Percentiles rank a stretch among this genome's conserved stretches.
These are phyloP conservation scores for Penicillium sp. DNA, from an alignment of 2,329 filamentous ascomycete species.

Conservation along the genomic window DNA sequence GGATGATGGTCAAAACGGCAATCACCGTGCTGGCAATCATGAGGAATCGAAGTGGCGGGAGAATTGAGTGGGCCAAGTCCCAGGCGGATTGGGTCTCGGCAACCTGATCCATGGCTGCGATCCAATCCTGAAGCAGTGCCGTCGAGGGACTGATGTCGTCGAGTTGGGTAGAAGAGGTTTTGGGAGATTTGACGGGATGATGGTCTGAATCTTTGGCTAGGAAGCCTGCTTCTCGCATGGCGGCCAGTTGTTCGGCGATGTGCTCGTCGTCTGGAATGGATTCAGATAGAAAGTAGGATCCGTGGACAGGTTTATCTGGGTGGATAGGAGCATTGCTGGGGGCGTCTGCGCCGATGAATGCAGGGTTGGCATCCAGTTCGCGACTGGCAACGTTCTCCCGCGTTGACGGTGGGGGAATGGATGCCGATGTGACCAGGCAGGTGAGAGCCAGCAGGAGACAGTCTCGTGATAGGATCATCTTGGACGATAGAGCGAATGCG, in stretches of 20 bases:
- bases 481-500: neutral
- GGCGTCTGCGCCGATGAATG: neutral
- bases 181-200: constrained; percentile 5
- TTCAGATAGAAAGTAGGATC: constrained; percentile 16
- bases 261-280: constrained; percentile 12
- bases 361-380: neutral
- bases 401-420: constrained; percentile 2
- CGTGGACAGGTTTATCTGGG: constrained; percentile 2
- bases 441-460: constrained; percentile 5
- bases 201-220: neutral
- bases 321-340: neutral
- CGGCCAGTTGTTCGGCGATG: constrained; percentile 3
- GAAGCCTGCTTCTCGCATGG: constrained; percentile 14
- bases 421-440: constrained; percentile 6
- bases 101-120: constrained; percentile 2
- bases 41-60: neutral
- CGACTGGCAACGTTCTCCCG: neutral
- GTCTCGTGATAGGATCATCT: constrained; percentile 5
- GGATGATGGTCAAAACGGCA: neutral
- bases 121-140: constrained; percentile 1
- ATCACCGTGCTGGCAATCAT: neutral
- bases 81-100: neutral
- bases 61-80: constrained; percentile 2
- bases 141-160: constrained; percentile 7
- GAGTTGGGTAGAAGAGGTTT: constrained; percentile 11